Percentiles rank a stretch among this genome's conserved stretches.
phyloP scores from a whole-genome alignment of 768 basidiomycete genomes.

The Filobasidium wieringae region DNA sequence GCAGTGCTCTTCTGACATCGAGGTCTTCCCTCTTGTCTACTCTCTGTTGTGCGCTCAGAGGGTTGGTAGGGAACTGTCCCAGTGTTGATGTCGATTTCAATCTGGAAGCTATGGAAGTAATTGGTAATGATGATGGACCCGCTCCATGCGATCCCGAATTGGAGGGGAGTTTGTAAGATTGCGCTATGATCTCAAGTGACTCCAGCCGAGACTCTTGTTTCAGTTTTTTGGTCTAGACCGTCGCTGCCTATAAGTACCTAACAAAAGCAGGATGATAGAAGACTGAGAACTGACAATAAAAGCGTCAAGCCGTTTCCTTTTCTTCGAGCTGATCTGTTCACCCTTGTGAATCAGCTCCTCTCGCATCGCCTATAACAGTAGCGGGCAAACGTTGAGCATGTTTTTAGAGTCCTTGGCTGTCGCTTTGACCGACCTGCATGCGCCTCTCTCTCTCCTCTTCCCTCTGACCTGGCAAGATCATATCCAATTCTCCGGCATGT shows the following conservation, averaged over 20 bases:
- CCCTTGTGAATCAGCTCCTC: conserved; percentile 31
- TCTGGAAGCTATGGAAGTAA: neutral
- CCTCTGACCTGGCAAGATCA: conserved; percentile 52
- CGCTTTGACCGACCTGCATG: conserved; percentile 48
- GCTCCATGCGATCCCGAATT: conserved; percentile 22
- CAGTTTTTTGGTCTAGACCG: conserved; percentile 32
- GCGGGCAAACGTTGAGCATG: neutral
- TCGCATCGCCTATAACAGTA: neutral
- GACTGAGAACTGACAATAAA: conserved; percentile 57
- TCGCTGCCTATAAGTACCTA: neutral
- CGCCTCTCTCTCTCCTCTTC: conserved; percentile 52
- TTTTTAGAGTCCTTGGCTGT: neutral
- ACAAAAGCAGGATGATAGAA: neutral
- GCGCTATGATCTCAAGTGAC: conserved; percentile 28
- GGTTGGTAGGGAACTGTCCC: conserved; percentile 30
- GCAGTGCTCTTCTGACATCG: conserved; percentile 32
- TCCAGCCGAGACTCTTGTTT: conserved; percentile 29
- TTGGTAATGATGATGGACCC: conserved; percentile 9
- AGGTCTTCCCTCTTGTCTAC: conserved; percentile 27
- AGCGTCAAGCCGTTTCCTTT: conserved; percentile 77
- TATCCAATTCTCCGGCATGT: conserved; percentile 50
- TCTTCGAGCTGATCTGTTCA: conserved; percentile 67
- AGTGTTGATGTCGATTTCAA: conserved; percentile 26
- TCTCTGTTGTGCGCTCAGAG: conserved; percentile 29
- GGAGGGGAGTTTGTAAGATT: conserved; percentile 11